Base-by-base conservation (phyloP, 345 rosid genomes). In the Linum usitatissimum region DNA sequence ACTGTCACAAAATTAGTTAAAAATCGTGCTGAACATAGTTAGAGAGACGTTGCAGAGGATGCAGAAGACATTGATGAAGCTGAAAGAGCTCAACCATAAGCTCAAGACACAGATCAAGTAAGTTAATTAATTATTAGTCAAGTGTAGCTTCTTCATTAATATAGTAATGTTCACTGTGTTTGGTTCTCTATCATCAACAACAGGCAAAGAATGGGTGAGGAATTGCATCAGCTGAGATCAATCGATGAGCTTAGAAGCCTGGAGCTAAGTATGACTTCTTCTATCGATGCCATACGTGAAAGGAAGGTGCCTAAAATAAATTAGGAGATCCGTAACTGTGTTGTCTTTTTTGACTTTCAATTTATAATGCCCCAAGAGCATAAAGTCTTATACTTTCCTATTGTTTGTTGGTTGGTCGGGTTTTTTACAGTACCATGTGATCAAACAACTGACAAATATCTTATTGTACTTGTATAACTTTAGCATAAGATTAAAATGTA, bases 121-220 rank as follows among this genome's bases (percentile, higher is more conserved):
- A 64, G 28, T 23, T 23, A 39, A 18, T 59, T 13, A 15, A 12
- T 36, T 20, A 23, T 23, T 23, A 23, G 28, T 23, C 28, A 23
- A 23, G 28, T 23, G 1, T 23, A 23, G 28, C 28, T 23, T 23
- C 17, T 9, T 60, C 14, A 4, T 0, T 10, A n/a, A n/a, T n/a
- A 30, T 28, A 1, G 18, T 19, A 36, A 5, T 23, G 34, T 40
- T 28, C 55, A 4, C 18, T 19, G 34, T 15, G 39, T 28, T 18
- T 31, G 2, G 7, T 28, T 49, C 28, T 38, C 48, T 53, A 40
- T 66, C 14, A 51, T n/a, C 7, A 20, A 39, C 18, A 19, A 56
- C 66, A 83, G 88, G 78, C 86, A 77, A 54, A 81, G 82, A 42
- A 68, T 71, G 63, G 88, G 88, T 38, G 84, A 78, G 63, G 86